Evolutionary conservation across 257 asterid genomes (phyloP), one percentile per base, ranked within the genome.

Genomic region (Marsdenia floribunda): DNA sequence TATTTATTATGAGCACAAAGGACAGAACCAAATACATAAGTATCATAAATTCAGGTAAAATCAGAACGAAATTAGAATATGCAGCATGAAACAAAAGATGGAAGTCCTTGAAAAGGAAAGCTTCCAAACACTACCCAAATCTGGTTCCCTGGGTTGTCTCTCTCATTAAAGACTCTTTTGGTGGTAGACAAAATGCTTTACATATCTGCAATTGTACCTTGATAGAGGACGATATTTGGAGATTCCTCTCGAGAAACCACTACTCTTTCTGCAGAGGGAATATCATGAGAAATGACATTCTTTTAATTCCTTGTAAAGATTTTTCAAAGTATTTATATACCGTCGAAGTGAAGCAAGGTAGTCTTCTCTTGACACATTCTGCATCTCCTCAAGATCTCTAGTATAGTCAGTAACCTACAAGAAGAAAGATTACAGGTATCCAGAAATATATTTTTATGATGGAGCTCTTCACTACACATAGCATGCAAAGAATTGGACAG

Each of bases 381-480:
- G 98, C 99, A 94, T 94, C 87, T 94, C 99, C 82, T 89, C 99
- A 22, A 94, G 97, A 85, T 94, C 99, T 87, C 98, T 88, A 46
- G 91, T 69, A 76, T 94, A 94, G 84, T 94, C 98, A 70, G 90
- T 94, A 77, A 94, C 99, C 99, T 94, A 83, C 70, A 29, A 13
- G 44, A 47, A 42, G 10, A 52, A 15, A 3, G 26, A 58, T 50
- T 33, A 16, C 8, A 75, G 5, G 3, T 11, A 24, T 72, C 47
- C 47, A 65, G 52, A 19, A 14, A 29, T 38, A 40, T 44, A 19
- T 22, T 68, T 54, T 57, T 26, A 67, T 8, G 59, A 16, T n/a
- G 50, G 68, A 64, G 72, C 50, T 65, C 54, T 66, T n/a, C 26
- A 24, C 22, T 8, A 71, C 3, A 35, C 65, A 3, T 21, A 47